Evolutionary conservation across 179 eudicot genomes (phyloP), one percentile per base, ranked within the genome.

Genomic region (Drosera spatulata): DNA sequence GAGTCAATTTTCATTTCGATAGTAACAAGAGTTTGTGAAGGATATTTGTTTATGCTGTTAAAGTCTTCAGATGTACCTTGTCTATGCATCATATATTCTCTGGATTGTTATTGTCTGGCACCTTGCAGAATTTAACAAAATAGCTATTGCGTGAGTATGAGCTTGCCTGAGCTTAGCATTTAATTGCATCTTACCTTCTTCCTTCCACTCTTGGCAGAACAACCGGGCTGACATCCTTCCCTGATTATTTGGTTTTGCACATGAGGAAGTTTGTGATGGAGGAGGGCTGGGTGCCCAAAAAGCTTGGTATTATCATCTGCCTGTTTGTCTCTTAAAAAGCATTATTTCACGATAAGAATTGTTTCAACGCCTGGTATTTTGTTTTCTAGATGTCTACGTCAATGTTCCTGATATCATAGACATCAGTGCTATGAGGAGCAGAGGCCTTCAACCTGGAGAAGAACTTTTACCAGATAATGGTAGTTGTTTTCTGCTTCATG

Each of bases 281-380:
- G 66, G 95, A 69, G 65, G 99, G 99, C 67, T 93, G 99, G 99
- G 99, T 93, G 62, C 99, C 99, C 43, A 93, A 85, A 71, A 93
- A 93, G 72, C 87, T 93, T 59, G 99, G 99, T 93, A 80, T 52
- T 58, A 4, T 46, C 49, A 22, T 68, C 49, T 60, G 7, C 49
- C 39, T 47, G 33, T 42, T 43, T 59, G 53, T 51, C 38, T 22
- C 13, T 39, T 67, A 38, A 37, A 22, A 58, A n/a, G 5, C 12
- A 41, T 12, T 12, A 41, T 64, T 53, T 2, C 5, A 53, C 14
- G 7, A 10, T 47, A 39, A 38, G 54, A 33, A 40, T 8, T 53
- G 59, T 58, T 51, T 50, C 39, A 4, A 53, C 64, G 40, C 37
- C 50, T 7, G 7, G 3, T 56, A 42, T 65, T 60, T 58, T 67